A percentile compares a stretch with the other conserved stretches of the same genome.
Evolutionary conservation across 2,329 filamentous ascomycete genomes (phyloP).

Genomic region (Penicillium sp.): DNA sequence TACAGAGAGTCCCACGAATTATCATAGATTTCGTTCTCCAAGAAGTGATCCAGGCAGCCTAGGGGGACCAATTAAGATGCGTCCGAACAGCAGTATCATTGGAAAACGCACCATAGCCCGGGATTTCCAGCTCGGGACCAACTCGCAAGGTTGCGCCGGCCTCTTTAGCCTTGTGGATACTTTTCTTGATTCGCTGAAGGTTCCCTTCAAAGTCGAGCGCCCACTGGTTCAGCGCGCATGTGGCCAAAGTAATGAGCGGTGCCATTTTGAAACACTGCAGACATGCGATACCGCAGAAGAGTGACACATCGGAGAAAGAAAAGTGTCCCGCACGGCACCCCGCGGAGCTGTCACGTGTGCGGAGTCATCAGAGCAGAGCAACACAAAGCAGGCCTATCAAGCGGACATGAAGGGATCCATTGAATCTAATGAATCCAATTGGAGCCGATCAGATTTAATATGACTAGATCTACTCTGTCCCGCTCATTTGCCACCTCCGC

Average conservation of each 20-base stretch:
- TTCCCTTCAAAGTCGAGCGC: conserved; percentile 69
- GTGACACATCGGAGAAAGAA: conserved; percentile 5
- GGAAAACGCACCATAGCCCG: conserved; percentile 42
- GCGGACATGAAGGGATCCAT: too few relatives aligned
- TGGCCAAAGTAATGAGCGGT: background rate
- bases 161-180: conserved; percentile 63
- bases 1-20: conserved; percentile 67
- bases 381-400: too few relatives aligned
- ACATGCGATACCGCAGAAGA: conserved; percentile 19
- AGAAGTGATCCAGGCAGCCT: conserved; percentile 69
- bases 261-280: conserved; percentile 7
- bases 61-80: background rate
- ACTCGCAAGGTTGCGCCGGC: conserved; percentile 66
- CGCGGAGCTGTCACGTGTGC: conserved; percentile 2
- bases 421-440: too few relatives aligned
- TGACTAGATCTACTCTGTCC: too few relatives aligned
- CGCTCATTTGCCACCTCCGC: too few relatives aligned
- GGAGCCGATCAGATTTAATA: too few relatives aligned
- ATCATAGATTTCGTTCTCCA: conserved; percentile 61
- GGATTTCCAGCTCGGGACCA: conserved; percentile 60
- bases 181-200: conserved; percentile 64
- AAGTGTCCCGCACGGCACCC: conserved; percentile 1
- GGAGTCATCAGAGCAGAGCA: background rate
- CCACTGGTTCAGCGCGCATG: conserved; percentile 48
- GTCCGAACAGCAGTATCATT: background rate